These are phyloP conservation scores for Salicornia ramosissima DNA, from an alignment of 148 eudicot genomes.

Conservation along the genomic window DNA sequence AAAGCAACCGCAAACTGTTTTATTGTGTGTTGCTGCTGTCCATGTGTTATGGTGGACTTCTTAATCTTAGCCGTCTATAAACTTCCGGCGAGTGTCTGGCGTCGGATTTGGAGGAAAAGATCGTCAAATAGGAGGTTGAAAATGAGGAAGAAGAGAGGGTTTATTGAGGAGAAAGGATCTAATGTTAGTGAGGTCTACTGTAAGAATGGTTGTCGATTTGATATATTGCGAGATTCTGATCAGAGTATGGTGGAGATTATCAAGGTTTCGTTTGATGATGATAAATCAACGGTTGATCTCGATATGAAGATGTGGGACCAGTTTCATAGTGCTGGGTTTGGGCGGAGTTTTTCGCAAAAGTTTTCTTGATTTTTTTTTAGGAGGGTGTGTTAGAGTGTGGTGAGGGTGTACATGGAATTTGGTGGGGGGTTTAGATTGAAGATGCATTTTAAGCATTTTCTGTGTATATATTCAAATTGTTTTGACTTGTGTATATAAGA, in stretches of 20 bases:
- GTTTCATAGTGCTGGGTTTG: conserved; percentile 55
- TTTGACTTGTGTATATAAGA: no score
- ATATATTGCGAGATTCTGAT: conserved; percentile 30
- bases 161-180: neutral
- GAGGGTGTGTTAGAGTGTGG: neutral
- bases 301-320: conserved; percentile 63
- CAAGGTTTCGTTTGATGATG: conserved; percentile 35
- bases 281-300: conserved; percentile 38
- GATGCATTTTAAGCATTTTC: no score
- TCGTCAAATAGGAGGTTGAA: conserved; percentile 9
- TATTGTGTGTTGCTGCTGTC: conserved; percentile 70
- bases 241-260: conserved; percentile 23
- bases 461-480: no score
- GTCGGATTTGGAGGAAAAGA: conserved; percentile 32
- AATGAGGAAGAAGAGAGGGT: conserved; percentile 22
- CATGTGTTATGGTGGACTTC: conserved; percentile 45
- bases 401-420: neutral
- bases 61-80: conserved; percentile 47
- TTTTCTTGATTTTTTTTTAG: neutral
- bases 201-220: conserved; percentile 5
- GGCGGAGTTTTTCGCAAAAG: conserved; percentile 57
- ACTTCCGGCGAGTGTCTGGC: conserved; percentile 44
- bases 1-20: conserved; percentile 61
- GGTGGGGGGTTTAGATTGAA: neutral
- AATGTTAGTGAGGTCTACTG: conserved; percentile 6